Evolutionary conservation across 1,139 yeast species (phyloP).

Genomic region (Schwanniomyces etchellsii): DNA sequence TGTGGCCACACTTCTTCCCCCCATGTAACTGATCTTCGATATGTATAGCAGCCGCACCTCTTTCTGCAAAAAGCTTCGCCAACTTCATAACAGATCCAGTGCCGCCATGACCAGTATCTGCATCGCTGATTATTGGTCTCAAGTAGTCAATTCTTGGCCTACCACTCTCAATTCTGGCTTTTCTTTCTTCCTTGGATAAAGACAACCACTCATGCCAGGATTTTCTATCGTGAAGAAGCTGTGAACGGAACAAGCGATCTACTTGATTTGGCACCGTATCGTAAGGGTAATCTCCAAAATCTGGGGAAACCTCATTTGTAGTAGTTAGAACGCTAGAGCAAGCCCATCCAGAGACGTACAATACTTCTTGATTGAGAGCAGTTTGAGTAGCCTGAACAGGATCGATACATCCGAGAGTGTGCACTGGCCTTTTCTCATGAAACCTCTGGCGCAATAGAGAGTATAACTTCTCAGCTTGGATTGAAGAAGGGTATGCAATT

Average conservation of each 20-base stretch:
- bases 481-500: slow-evolving; percentile 44
- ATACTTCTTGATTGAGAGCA: slow-evolving; percentile 41
- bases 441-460: slow-evolving; percentile 35
- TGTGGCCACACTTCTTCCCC: slow-evolving; percentile 61
- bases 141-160: slow-evolving; percentile 41
- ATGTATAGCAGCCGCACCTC: slow-evolving; percentile 63
- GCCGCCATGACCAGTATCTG: slow-evolving; percentile 69
- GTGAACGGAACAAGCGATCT: slow-evolving; percentile 54
- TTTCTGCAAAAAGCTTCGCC: slow-evolving; percentile 58
- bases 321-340: slow-evolving; percentile 17
- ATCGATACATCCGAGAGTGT: slow-evolving; percentile 58
- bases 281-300: slow-evolving; percentile 23
- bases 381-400: slow-evolving; percentile 60
- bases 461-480: slow-evolving; percentile 50
- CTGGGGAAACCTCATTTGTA: slow-evolving; percentile 12
- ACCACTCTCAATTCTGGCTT: slow-evolving; percentile 10
- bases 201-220: slow-evolving; percentile 40
- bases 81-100: slow-evolving; percentile 57
- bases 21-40: slow-evolving; percentile 63
- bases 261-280: slow-evolving; percentile 66
- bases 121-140: slow-evolving; percentile 63
- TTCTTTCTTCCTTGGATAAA: slow-evolving; percentile 18
- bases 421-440: slow-evolving; percentile 40
- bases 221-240: slow-evolving; percentile 51
- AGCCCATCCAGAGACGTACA: slow-evolving; percentile 62